These are phyloP conservation scores for Tulasnella sp. DNA, from an alignment of 768 basidiomycete species.

Conservation along the genomic window DNA sequence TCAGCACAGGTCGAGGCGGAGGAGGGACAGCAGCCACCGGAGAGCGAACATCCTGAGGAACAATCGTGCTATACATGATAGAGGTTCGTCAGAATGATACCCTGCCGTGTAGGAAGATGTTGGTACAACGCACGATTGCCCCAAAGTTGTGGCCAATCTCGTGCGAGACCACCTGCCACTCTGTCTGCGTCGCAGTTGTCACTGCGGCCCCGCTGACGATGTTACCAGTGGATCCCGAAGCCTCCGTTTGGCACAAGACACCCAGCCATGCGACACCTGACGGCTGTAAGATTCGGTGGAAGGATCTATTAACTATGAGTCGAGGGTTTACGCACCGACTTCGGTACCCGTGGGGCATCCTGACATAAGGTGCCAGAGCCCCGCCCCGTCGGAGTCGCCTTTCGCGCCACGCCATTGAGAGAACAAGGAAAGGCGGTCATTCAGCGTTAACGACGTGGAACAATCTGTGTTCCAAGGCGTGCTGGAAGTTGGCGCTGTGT, in stretches of 20 bases:
- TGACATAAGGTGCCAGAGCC: constrained; percentile 85
- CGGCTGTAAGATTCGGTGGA: background rate
- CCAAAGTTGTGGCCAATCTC: constrained; percentile 86
- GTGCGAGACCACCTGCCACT: constrained; percentile 76
- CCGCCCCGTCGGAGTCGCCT: constrained; percentile 52
- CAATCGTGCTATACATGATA: constrained; percentile 36
- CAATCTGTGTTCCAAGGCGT: constrained; percentile 73
- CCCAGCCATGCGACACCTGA: constrained; percentile 67
- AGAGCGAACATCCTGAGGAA: constrained; percentile 47
- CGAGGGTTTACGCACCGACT: constrained; percentile 52
- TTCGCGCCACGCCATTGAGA: constrained; percentile 70
- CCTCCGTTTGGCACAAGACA: constrained; percentile 48
- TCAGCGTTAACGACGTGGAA: constrained; percentile 39
- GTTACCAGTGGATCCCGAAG: constrained; percentile 32
- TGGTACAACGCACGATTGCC: constrained; percentile 52
- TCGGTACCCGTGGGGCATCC: constrained; percentile 71
- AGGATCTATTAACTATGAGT: no score
- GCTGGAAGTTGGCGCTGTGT: constrained; percentile 34
- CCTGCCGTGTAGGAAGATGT: background rate
- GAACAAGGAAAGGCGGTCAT: constrained; percentile 64
- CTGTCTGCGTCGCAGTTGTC: constrained; percentile 60
- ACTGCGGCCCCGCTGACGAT: constrained; percentile 73
- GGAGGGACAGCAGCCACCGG: constrained; percentile 57
- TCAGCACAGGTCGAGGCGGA: constrained; percentile 50
- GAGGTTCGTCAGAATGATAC: background rate